These are phyloP conservation scores for Pythium myriotylum DNA, from an alignment of 352 stramenopile species.

Conservation along the genomic window DNA sequence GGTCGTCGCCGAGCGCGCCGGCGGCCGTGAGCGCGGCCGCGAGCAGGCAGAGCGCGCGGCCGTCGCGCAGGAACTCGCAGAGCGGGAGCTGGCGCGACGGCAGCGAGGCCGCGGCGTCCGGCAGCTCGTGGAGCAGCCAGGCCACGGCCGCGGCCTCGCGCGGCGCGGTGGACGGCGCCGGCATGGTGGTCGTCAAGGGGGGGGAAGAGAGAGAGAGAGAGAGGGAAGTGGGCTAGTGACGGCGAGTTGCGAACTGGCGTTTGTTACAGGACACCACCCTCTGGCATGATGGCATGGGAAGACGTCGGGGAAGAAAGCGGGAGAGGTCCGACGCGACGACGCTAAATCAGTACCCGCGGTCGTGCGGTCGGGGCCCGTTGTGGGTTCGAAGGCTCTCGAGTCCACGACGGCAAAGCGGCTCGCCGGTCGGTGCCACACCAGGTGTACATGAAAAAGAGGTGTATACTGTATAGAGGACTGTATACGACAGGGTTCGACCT, in stretches of 20 bases:
- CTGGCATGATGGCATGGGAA: neutral
- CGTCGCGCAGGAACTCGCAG: slow-evolving; percentile 76
- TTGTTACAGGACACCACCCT: neutral
- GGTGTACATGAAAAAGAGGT: neutral
- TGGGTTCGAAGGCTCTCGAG: neutral
- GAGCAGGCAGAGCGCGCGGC: slow-evolving; percentile 73
- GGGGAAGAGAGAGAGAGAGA: too few species aligned
- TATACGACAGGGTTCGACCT: neutral
- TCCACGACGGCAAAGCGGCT: neutral
- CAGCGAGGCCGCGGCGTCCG: slow-evolving; percentile 31
- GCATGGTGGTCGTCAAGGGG: slow-evolving; percentile 11
- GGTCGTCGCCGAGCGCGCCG: slow-evolving; percentile 21
- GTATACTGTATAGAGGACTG: slow-evolving; percentile 3
- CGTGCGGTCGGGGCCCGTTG: neutral
- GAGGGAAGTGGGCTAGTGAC: neutral
- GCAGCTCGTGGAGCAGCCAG: slow-evolving; percentile 66
- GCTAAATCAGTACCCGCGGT: slow-evolving; percentile 24
- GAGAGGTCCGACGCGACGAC: neutral
- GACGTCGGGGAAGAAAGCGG: neutral
- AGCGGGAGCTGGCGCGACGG: slow-evolving; percentile 44
- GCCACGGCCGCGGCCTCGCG: slow-evolving; percentile 36
- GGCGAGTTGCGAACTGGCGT: neutral
- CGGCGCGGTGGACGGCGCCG: neutral
- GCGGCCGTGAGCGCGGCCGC: slow-evolving; percentile 45
- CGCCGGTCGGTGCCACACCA: slow-evolving; percentile 16